Evolutionary conservation across 495 filamentous ascomycete genomes (phyloP).

Genomic region (Viridothelium virens): DNA sequence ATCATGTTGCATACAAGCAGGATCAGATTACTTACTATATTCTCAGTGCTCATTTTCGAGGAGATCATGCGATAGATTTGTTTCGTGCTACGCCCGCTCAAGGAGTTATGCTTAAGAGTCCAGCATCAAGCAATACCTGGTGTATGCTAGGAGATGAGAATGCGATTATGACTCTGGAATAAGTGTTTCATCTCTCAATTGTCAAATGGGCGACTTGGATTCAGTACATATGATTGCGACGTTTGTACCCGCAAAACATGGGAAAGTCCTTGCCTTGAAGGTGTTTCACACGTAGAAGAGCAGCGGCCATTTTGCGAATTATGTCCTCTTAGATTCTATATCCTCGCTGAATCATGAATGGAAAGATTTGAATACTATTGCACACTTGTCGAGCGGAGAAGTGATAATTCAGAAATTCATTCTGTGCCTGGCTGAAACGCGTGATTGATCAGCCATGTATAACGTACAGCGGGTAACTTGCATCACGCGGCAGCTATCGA

Average conservation of each 20-base stretch:
- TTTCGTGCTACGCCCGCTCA: background rate
- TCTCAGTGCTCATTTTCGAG: constrained; percentile 78
- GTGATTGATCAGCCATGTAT: too few relatives aligned
- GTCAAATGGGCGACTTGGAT: background rate
- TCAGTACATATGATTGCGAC: background rate
- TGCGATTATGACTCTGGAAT: background rate
- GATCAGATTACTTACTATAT: constrained; percentile 18
- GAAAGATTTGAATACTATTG: background rate
- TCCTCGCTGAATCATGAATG: background rate
- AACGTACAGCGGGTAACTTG: too few relatives aligned
- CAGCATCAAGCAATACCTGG: background rate
- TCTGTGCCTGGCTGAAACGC: too few relatives aligned
- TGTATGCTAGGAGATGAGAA: background rate
- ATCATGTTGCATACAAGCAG: constrained; percentile 6
- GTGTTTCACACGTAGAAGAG: background rate
- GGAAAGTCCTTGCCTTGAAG: background rate
- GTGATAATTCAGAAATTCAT: background rate
- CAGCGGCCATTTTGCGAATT: background rate
- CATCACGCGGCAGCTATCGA: too few relatives aligned
- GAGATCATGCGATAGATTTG: constrained; percentile 87
- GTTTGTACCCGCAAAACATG: background rate
- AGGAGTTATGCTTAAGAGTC: background rate
- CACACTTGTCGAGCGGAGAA: background rate
- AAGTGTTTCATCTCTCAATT: background rate
- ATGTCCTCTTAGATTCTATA: constrained; percentile 3